Percentiles rank a stretch among this genome's conserved stretches.
phyloP scores from a whole-genome alignment of 371 early-diverging fungal genomes.

The Massospora cicadina region DNA sequence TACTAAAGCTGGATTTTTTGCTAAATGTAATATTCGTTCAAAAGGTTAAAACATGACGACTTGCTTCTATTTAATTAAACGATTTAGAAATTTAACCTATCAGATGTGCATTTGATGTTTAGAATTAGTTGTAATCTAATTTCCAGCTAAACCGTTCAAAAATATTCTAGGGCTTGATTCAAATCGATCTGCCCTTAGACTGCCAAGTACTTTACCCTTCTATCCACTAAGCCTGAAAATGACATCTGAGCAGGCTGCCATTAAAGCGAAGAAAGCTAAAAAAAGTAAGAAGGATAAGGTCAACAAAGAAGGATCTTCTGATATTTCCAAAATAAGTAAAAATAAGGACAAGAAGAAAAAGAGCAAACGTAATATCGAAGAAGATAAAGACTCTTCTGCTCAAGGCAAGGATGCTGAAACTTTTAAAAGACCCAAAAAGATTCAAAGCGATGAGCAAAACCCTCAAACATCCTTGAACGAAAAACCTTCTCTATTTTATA shows the following conservation, averaged over 20 bases:
- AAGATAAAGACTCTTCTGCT: slow-evolving; percentile 5
- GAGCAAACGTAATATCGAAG: slow-evolving; percentile 18
- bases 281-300: slow-evolving; percentile 34
- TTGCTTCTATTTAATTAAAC: no score
- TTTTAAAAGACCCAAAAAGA: slow-evolving; percentile 17
- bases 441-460: slow-evolving; percentile 13
- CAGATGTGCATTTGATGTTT: no score
- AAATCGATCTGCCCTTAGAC: no score
- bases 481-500: slow-evolving; percentile 9
- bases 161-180: no score
- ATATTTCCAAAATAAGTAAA: slow-evolving; percentile 10
- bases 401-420: slow-evolving; percentile 13
- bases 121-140: no score
- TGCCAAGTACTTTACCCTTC: no score
- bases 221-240: no score
- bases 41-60: no score
- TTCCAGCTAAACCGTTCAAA: no score
- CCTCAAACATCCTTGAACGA: background rate
- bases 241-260: slow-evolving; percentile 19
- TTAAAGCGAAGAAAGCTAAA: slow-evolving; percentile 27
- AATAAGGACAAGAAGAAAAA: slow-evolving; percentile 16
- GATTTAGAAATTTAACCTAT: no score
- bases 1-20: no score
- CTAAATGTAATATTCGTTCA: no score
- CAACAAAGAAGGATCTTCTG: slow-evolving; percentile 15